Base-by-base conservation (phyloP, 257 asterid species). In the Solanum peruvianum region DNA sequence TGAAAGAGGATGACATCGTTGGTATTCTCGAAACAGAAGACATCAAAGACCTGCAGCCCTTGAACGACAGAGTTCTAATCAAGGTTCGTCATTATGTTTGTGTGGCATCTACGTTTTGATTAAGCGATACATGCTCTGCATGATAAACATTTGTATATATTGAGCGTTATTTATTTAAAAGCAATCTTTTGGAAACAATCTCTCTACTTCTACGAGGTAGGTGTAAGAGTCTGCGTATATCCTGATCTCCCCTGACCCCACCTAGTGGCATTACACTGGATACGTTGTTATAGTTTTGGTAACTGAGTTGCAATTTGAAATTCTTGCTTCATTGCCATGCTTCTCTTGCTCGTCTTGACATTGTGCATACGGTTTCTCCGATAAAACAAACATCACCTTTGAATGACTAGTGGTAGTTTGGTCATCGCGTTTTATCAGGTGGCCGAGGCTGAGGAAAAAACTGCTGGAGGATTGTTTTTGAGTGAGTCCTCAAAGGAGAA, bases 1-100 rank as follows among this genome's bases (percentile, higher is more conserved):
- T 97, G 92, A 97, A 93, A 92, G 99, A 97, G 86, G 99, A 97
- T 88, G 98, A 97, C 85, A 91, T 97, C 85, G 93, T 95, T 85
- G 99, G 99, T 81, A 89, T 85, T 85, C 98, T 97, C 78, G 98
- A 94, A 15, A 91, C 98, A 2, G 99, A 97, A 39, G 99, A 97
- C 21, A 88, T 94, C 13, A 95, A 95, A 88, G 98, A 95, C 83
- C 44, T 97, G 96, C 93, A 93, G 87, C 99, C 99, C 23, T 88
- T 97, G 86, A 95, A 95, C 77, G 99, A 97, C 87, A 90, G 98
- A 91, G 97, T 97, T 67, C 92, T 97, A 70, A 95, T 97, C 33
- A 93, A 95, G 99, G 99, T 96, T 60, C 66, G 85, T 80, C 49
- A 41, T 66, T 69, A 33, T 60, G 67, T 60, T 60, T 21, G 67